phyloP scores from a whole-genome alignment of 257 asterid genomes.

The Capsicum baccatum region DNA sequence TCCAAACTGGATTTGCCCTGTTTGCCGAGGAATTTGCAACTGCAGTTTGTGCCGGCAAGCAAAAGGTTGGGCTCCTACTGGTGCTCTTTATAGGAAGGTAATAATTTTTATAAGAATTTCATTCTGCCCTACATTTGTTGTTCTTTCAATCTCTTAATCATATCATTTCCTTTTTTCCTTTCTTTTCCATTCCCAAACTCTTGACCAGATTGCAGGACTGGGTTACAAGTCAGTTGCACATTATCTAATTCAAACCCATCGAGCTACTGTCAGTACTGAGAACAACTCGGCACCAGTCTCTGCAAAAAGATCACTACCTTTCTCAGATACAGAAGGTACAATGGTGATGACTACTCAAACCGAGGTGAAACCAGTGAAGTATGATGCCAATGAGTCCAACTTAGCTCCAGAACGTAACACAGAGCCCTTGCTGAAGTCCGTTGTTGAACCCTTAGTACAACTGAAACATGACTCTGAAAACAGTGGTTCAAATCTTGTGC shows the following conservation, averaged over 20 bases:
- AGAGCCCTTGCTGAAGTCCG: conserved; percentile 25
- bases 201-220: conserved; percentile 59
- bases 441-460: conserved; percentile 14
- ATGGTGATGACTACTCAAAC: conserved; percentile 22
- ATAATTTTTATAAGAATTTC: neutral
- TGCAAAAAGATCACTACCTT: conserved; percentile 79
- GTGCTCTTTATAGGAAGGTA: conserved; percentile 82
- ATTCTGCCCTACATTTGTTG: neutral
- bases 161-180: neutral
- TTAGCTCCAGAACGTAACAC: conserved; percentile 33
- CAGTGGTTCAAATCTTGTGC: conserved; percentile 9
- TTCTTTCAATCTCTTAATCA: neutral
- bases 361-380: conserved; percentile 24
- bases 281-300: conserved; percentile 49
- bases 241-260: conserved; percentile 86
- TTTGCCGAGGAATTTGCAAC: conserved; percentile 96
- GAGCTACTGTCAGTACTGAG: conserved; percentile 46
- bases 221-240: conserved; percentile 97
- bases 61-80: conserved; percentile 98
- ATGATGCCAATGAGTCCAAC: conserved; percentile 27
- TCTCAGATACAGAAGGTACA: conserved; percentile 48
- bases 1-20: conserved; percentile 88
- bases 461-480: conserved; percentile 36
- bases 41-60: conserved; percentile 97
- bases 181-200: neutral